Evolutionary conservation across 2,329 filamentous ascomycete genomes (phyloP).

Genomic region (Chalaropsis ovoidea): DNA sequence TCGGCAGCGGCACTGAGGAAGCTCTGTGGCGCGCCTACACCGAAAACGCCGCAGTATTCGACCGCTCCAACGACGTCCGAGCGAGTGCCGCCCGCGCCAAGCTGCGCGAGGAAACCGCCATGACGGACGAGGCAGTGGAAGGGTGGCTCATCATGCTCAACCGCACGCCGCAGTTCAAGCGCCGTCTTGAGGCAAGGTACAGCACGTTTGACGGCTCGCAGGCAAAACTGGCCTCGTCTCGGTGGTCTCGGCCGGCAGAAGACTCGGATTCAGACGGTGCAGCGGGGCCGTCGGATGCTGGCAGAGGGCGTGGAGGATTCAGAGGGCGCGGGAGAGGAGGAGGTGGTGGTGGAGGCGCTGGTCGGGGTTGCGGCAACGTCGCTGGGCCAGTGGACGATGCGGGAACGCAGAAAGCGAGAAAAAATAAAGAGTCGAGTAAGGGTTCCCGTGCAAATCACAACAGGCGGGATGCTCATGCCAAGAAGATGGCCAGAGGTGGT

Average conservation of each 20-base stretch:
- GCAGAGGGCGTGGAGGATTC: conserved; percentile 41
- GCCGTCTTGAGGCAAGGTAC: conserved; percentile 61
- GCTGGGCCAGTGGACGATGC: conserved; percentile 57
- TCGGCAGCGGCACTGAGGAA: conserved; percentile 53
- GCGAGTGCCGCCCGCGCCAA: conserved; percentile 43
- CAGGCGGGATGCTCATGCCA: conserved; percentile 58
- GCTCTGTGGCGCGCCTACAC: conserved; percentile 63
- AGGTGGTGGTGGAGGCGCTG: conserved; percentile 36
- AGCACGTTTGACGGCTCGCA: conserved; percentile 57
- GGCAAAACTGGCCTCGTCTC: conserved; percentile 51
- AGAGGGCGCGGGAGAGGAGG: conserved; percentile 40
- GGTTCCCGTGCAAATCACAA: conserved; percentile 77
- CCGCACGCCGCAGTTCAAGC: conserved; percentile 58
- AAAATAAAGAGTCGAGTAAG: conserved; percentile 74
- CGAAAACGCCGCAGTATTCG: conserved; percentile 54
- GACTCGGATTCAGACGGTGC: conserved; percentile 26
- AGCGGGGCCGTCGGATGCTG: conserved; percentile 32
- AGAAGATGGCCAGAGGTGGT: conserved; percentile 51
- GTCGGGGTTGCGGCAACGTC: conserved; percentile 48
- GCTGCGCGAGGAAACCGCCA: conserved; percentile 65
- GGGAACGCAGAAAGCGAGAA: conserved; percentile 59
- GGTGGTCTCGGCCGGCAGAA: conserved; percentile 40
- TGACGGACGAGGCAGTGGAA: conserved; percentile 90
- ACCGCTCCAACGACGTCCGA: conserved; percentile 59
- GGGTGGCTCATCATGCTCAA: conserved; percentile 84